Evolutionary conservation across 805 yeast genomes (phyloP).

Genomic region (Metschnikowia drakensbergensis): DNA sequence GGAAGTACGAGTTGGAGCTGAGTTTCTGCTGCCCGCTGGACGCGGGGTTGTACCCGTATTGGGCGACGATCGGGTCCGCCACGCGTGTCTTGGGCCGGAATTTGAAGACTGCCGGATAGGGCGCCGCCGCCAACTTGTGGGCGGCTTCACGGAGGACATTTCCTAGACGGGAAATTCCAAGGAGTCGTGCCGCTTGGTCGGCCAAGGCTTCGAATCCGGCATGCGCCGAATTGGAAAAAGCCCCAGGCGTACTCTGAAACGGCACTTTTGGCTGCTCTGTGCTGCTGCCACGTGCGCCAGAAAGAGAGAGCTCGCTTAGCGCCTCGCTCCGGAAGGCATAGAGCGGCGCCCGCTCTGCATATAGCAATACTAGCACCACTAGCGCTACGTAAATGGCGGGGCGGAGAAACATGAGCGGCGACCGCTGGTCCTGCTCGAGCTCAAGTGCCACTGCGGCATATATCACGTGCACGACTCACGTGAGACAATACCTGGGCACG

Average conservation of each 20-base stretch:
- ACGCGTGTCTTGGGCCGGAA: no score
- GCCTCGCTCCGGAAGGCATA: background rate
- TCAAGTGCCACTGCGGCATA: background rate
- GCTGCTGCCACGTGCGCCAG: background rate
- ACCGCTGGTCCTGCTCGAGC: background rate
- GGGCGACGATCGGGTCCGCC: constrained; percentile 2
- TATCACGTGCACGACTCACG: no score
- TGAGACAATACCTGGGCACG: no score
- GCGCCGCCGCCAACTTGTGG: no score
- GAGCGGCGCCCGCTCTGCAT: background rate
- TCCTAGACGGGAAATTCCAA: background rate
- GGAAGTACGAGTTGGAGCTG: constrained; percentile 17
- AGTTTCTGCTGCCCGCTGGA: constrained; percentile 15
- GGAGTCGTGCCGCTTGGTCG: no score
- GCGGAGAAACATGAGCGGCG: constrained; percentile 1
- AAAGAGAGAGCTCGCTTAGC: background rate
- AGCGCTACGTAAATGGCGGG: background rate
- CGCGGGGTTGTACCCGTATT: constrained; percentile 15
- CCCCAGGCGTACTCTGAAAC: no score
- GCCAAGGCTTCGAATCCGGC: no score
- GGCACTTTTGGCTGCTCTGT: no score
- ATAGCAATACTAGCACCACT: background rate
- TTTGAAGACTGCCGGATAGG: no score
- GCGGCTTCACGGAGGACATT: background rate
- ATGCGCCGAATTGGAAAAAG: no score